Percentiles rank a stretch among this genome's conserved stretches.
Conservation (phyloP, 306 rosid genomes). For the Cicer pinnatifidum region DNA sequence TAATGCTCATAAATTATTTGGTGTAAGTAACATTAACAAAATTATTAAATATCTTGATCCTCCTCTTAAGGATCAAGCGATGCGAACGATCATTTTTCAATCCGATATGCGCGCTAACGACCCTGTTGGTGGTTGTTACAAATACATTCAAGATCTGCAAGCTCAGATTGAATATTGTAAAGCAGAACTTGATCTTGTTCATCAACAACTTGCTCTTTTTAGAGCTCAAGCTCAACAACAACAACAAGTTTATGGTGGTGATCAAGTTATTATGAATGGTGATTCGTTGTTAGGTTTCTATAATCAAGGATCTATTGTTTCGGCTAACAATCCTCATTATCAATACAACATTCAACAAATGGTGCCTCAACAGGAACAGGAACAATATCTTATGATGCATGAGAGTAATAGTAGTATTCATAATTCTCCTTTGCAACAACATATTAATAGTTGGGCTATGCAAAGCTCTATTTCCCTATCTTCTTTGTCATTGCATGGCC, state of each 20-base stretch:
- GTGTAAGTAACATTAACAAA: constrained; percentile 79
- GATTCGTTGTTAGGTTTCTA: constrained; percentile 55
- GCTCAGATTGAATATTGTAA: constrained; percentile 55
- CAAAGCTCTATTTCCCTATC: constrained; percentile 54
- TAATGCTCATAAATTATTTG: constrained; percentile 83
- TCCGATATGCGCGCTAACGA: constrained; percentile 82
- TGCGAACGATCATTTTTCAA: constrained; percentile 73
- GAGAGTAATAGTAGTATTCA: constrained; percentile 11
- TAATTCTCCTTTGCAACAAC: constrained; percentile 52
- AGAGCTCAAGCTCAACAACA: constrained; percentile 50
- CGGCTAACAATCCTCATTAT: background rate
- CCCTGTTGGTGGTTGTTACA: constrained; percentile 84
- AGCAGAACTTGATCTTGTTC: constrained; percentile 64
- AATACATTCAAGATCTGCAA: constrained; percentile 61
- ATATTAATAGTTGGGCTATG: constrained; percentile 58
- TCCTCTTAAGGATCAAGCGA: constrained; percentile 62
- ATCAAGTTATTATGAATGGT: constrained; percentile 39
- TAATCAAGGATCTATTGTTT: background rate
- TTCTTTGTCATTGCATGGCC: constrained; percentile 56
- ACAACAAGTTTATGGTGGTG: constrained; percentile 21
- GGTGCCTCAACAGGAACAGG: constrained; percentile 36
- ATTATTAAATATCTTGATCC: constrained; percentile 61
- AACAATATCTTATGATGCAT: constrained; percentile 44
- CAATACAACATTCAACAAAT: constrained; percentile 41
- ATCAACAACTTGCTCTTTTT: constrained; percentile 68